Base-by-base conservation (phyloP, 257 asterid species). In the Capsicum pubescens region DNA sequence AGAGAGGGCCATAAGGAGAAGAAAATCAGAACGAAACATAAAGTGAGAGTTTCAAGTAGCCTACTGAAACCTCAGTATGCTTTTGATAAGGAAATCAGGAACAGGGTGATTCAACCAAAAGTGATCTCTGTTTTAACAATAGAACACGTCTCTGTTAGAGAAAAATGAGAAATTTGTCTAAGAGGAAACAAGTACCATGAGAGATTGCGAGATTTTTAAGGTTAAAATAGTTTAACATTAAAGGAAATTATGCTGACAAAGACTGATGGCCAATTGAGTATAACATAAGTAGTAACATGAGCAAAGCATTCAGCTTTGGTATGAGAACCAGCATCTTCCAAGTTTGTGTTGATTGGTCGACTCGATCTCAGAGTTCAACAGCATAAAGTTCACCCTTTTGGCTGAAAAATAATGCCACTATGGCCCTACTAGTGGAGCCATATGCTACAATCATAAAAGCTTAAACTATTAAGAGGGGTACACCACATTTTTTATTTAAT, bases 91-190 rank as follows among this genome's bases (percentile, higher is more conserved):
- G 46, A 77, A 77, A 15, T 26, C 48, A 76, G 82, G 82, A 77
- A 77, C 46, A 77, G 64, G 50, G 64, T 71, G 79, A 71, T 71
- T 71, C 79, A 71, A 71, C 58, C 58, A 46, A 71, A 44, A 71
- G 58, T 71, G 79, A 17, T 42, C 64, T 76, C 32, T 77, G 46
- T 77, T 39, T 74, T 21, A 12, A 54, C 46, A 21, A 74, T 15
- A 50, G 8, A 74, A 74, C 81, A 50, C 13, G 14, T 74, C 13
- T 21, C 46, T 74, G 46, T 74, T 54, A 7, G 61, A 39, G 42
- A 74, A 74, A 74, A 74, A 21, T 74, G 21, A 74, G 21, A 12
- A 21, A 74, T 50, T 50, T 21, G 46, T 21, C 61, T 11, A 74
- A 32, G 50, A 21, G 21, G 81, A 74, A 50, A 74, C 81, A 50